Evolutionary conservation across 306 rosid genomes (phyloP).

Genomic region (Castanea sativa): DNA sequence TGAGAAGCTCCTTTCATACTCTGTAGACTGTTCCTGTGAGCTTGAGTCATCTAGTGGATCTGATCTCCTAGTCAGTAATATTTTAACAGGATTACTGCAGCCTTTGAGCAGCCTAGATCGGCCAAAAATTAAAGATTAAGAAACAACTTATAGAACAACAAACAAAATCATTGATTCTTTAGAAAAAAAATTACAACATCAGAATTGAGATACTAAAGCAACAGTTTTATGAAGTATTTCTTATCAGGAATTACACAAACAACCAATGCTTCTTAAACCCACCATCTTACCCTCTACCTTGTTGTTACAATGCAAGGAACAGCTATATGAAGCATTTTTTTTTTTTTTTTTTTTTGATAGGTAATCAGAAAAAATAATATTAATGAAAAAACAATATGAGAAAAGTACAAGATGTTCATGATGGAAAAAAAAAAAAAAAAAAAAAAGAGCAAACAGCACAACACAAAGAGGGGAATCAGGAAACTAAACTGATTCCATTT

Average conservation of each 20-base stretch:
- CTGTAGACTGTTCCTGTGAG: constrained; percentile 41
- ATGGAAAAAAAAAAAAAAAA: no score
- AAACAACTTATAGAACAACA: background rate
- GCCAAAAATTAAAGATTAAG: background rate
- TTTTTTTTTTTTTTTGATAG: no score
- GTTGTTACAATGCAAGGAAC: background rate
- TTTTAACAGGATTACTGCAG: constrained; percentile 86
- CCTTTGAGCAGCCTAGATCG: constrained; percentile 80
- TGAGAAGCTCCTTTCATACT: constrained; percentile 57
- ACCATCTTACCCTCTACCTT: no score
- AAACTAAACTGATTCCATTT: no score
- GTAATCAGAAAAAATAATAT: no score
- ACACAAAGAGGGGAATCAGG: no score
- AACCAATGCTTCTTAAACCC: no score
- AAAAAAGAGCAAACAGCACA: no score
- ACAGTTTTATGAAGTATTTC: background rate
- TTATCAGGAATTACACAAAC: no score
- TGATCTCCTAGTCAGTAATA: constrained; percentile 63
- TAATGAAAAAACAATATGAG: no score
- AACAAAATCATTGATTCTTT: background rate
- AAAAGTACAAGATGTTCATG: no score
- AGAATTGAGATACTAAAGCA: background rate
- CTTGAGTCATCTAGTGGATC: constrained; percentile 41
- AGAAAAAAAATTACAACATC: background rate
- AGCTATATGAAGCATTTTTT: background rate